These are phyloP conservation scores for Sporothrix sp. DNA, from an alignment of 2,329 filamentous ascomycete genomes.

Conservation along the genomic window DNA sequence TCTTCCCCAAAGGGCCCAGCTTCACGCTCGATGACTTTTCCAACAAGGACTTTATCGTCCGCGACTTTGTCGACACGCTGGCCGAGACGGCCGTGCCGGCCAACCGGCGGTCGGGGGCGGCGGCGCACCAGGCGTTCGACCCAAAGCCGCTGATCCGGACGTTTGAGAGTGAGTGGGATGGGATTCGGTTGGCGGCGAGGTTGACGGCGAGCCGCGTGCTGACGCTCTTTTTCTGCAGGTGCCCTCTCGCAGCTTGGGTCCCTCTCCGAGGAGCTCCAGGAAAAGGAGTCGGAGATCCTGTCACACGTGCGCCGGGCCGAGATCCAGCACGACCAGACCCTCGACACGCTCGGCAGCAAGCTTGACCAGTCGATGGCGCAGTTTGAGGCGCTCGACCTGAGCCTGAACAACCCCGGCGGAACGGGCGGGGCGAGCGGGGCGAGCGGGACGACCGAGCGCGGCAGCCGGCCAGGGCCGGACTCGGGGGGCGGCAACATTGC, in stretches of 20 bases:
- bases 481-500: constrained; percentile 69
- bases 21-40: constrained; percentile 87
- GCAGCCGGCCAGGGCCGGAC: constrained; percentile 41
- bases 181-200: not conserved
- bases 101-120: constrained; percentile 65
- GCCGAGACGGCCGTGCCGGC: constrained; percentile 75
- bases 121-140: constrained; percentile 62
- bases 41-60: constrained; percentile 89
- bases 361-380: constrained; percentile 85
- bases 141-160: constrained; percentile 93
- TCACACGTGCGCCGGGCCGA: constrained; percentile 87
- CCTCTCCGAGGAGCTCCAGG: constrained; percentile 75
- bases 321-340: constrained; percentile 80
- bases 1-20: constrained; percentile 68
- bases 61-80: constrained; percentile 91
- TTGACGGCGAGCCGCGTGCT: constrained; percentile 17
- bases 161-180: constrained; percentile 58
- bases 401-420: constrained; percentile 53
- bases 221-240: constrained; percentile 31
- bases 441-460: constrained; percentile 26
- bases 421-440: constrained; percentile 31
- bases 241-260: constrained; percentile 57
- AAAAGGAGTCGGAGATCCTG: constrained; percentile 81
- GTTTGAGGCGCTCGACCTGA: constrained; percentile 82
- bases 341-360: constrained; percentile 78